Conservation (phyloP, 768 basidiomycete species). For the Lactarius hatsudake region DNA sequence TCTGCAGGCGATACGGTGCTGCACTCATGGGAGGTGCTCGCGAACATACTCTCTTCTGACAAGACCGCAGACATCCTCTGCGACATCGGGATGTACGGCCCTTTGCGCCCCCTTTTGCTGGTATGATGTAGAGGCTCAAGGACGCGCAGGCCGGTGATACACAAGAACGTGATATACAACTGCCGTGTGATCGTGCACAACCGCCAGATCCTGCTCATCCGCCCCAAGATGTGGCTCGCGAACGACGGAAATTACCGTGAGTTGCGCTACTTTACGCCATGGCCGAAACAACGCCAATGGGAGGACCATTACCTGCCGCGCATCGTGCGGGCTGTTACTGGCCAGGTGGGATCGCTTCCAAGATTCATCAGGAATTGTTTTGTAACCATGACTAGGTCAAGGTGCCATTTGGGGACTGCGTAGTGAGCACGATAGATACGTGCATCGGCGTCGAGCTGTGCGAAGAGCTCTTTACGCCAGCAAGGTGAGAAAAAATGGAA, state of each 20-base stretch:
- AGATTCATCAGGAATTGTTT: too few species aligned
- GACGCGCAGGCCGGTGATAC: constrained; percentile 78
- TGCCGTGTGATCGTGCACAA: constrained; percentile 89
- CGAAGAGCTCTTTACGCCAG: constrained; percentile 96
- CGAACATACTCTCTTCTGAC: constrained; percentile 81
- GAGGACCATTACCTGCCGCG: constrained; percentile 92
- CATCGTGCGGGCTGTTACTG: constrained; percentile 84
- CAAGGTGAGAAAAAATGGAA: constrained; percentile 54
- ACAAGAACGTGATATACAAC: constrained; percentile 99
- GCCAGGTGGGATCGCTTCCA: constrained; percentile 54
- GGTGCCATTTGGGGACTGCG: constrained; percentile 95
- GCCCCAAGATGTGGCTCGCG: constrained; percentile 99
- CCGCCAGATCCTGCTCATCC: constrained; percentile 85
- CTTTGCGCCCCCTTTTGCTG: background rate
- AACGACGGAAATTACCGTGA: constrained; percentile 97
- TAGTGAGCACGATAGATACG: constrained; percentile 90
- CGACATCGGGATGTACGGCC: constrained; percentile 86
- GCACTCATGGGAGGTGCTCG: constrained; percentile 97
- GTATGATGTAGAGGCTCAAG: background rate
- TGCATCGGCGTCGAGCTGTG: constrained; percentile 97
- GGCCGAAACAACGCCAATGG: constrained; percentile 83
- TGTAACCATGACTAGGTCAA: constrained; percentile 50
- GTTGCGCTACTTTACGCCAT: constrained; percentile 85
- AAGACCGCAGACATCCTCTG: constrained; percentile 85
- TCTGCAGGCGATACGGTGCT: constrained; percentile 85